Percentiles rank a stretch among this genome's conserved stretches.
phyloP scores from a whole-genome alignment of 1,284 basidiomycete species.

The Psilocybe mexicana region DNA sequence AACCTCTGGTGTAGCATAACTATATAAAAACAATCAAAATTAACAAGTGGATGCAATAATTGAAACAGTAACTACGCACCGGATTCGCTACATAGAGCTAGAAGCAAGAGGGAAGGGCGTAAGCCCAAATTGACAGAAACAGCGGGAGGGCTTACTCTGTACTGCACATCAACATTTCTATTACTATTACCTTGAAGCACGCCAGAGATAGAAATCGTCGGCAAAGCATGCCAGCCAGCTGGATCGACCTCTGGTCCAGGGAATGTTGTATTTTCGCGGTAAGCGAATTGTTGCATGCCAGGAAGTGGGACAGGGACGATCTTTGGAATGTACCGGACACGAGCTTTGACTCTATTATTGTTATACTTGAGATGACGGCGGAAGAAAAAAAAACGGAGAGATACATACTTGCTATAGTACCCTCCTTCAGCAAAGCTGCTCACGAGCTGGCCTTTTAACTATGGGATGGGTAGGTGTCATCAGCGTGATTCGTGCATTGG shows the following conservation, averaged over 20 bases:
- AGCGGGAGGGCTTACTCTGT: conserved; percentile 1
- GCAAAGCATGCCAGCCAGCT: conserved; percentile 14
- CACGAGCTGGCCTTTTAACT: conserved; percentile 24
- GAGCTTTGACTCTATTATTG: conserved; percentile 7
- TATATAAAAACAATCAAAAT: conserved; percentile 13
- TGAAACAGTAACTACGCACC: conserved; percentile 32
- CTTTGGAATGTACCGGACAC: conserved; percentile 7
- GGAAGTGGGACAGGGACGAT: conserved; percentile 15
- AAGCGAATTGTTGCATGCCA: conserved; percentile 14
- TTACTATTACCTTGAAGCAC: not conserved
- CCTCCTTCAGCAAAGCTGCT: conserved; percentile 18
- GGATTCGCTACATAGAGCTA: conserved; percentile 23
- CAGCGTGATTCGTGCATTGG: not conserved
- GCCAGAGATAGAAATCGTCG: not conserved
- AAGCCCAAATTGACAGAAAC: too few species aligned
- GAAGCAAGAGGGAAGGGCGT: too few species aligned
- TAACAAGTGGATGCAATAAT: too few species aligned
- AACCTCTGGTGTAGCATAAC: conserved; percentile 43
- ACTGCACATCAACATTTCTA: conserved; percentile 1
- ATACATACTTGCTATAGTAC: conserved; percentile 5
- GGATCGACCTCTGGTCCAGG: conserved; percentile 16
- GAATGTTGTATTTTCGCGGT: conserved; percentile 10
- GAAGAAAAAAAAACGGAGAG: too few species aligned
- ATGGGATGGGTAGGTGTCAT: not conserved
- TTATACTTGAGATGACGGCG: not conserved